Evolutionary conservation across 169 alveolate genomes (phyloP), one percentile per base, ranked within the genome.

Genomic region (Eimeria zaria): DNA sequence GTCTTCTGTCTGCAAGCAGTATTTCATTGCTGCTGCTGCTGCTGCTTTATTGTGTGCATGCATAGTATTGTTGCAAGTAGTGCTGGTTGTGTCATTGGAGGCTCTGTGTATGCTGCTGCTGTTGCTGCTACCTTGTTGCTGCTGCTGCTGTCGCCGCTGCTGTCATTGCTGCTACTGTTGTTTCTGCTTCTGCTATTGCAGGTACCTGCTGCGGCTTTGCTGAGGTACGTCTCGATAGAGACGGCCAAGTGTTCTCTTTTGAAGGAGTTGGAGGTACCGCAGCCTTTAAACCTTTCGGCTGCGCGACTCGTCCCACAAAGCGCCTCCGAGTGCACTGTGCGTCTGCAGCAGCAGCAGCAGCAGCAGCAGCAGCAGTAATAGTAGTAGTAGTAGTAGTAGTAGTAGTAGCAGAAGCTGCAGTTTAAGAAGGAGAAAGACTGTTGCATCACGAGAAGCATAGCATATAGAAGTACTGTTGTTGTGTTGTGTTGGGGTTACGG

Each of bases 161-260:
- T 73, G 51, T 73, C 83, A n/a, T 6, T 76, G 62, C 62, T 62
- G 4, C 87, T 46, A 16, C 62, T 76, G 55, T 20, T 76, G 60
- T 39, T 78, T 30, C n/a, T 24, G 36, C 58, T 78, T 60, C 58
- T 2, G 55, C 44, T 78, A 64, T 36, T 55, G 91, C 91, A 91
- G 96, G 96, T 91, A 27, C 96, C 96, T 20, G 88, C 96, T 5
- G 71, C 71, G 24, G 96, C 96, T 27, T 30, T 91, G 87, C 62
- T 91, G 71, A 71, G 62, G 39, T 91, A 74, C 41, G 84, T 91
- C n/a, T 55, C 87, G 16, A 24, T 91, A 14, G 96, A 91, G 39
- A 27, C 71, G 51, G 96, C 87, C 30, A 91, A 91, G 60, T 53
- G 90, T 14, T 73, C 83, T 6, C 84, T 91, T 0, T 46, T 74